phyloP scores from a whole-genome alignment of 331 rosid genomes.

The Acacia pycnantha region DNA sequence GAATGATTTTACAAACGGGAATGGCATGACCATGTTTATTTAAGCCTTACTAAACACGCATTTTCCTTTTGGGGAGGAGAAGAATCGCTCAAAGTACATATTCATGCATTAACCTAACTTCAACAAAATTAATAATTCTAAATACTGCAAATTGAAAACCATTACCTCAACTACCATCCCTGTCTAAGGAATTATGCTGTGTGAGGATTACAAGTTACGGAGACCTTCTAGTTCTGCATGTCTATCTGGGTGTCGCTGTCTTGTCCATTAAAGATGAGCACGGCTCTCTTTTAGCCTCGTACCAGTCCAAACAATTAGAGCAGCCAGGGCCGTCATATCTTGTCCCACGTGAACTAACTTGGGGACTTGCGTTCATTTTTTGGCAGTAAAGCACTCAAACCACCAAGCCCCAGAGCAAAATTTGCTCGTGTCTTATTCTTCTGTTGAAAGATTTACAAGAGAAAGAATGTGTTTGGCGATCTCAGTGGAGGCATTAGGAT shows the following conservation, averaged over 20 bases:
- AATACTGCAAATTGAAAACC: neutral
- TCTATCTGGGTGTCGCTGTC: neutral
- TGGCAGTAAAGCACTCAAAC: neutral
- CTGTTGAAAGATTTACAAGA: constrained; percentile 38
- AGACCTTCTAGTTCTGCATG: neutral
- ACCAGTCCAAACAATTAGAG: neutral
- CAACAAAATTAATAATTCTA: neutral
- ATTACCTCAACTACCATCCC: neutral
- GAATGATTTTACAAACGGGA: neutral
- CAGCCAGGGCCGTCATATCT: neutral
- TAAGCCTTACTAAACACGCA: neutral
- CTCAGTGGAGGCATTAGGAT: constrained; percentile 57
- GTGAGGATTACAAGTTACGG: neutral
- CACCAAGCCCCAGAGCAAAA: neutral
- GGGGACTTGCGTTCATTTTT: neutral
- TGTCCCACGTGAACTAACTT: constrained; percentile 9
- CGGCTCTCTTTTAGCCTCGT: neutral
- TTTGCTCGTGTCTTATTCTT: constrained; percentile 27
- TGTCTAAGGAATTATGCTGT: neutral
- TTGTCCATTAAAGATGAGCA: neutral
- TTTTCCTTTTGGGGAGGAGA: neutral
- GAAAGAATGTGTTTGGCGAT: constrained; percentile 61
- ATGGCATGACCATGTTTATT: neutral
- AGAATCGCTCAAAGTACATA: neutral
- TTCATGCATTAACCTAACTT: neutral